Percentiles rank a stretch among this genome's conserved stretches.
phyloP scores from a whole-genome alignment of 2,329 filamentous ascomycete genomes.

The Colletotrichum brevisporum region DNA sequence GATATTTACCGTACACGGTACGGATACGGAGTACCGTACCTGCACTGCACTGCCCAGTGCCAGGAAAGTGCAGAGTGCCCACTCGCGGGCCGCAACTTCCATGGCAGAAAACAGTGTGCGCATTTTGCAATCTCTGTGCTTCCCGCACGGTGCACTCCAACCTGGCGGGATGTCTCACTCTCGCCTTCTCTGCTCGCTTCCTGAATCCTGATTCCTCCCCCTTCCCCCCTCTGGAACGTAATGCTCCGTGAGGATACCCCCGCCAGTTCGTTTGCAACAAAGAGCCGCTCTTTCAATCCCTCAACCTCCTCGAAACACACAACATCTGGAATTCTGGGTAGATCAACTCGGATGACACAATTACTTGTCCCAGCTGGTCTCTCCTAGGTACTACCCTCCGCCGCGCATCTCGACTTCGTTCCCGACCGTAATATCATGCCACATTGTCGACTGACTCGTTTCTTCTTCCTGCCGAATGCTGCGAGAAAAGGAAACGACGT shows the following conservation, averaged over 20 bases:
- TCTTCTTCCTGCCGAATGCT: slow-evolving; percentile 19
- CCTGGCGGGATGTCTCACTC: no score
- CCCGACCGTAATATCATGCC: slow-evolving; percentile 5
- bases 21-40: no score
- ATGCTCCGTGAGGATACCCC: no score
- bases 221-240: not conserved
- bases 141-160: no score
- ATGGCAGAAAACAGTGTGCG: no score
- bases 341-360: slow-evolving; percentile 8
- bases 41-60: no score
- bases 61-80: no score
- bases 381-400: not conserved
- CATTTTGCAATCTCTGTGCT: no score
- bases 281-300: slow-evolving; percentile 2
- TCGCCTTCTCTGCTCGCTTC: no score
- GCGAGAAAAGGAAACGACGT: slow-evolving; percentile 20
- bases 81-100: no score
- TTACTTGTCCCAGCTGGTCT: not conserved
- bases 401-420: not conserved
- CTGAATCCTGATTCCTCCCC: not conserved
- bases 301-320: slow-evolving; percentile 26
- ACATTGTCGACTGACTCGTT: slow-evolving; percentile 14
- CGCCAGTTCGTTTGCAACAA: no score
- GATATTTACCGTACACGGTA: no score
- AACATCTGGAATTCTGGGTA: not conserved